phyloP scores from a whole-genome alignment of 31 red algal species.

The Bonnemaisonia californica region DNA sequence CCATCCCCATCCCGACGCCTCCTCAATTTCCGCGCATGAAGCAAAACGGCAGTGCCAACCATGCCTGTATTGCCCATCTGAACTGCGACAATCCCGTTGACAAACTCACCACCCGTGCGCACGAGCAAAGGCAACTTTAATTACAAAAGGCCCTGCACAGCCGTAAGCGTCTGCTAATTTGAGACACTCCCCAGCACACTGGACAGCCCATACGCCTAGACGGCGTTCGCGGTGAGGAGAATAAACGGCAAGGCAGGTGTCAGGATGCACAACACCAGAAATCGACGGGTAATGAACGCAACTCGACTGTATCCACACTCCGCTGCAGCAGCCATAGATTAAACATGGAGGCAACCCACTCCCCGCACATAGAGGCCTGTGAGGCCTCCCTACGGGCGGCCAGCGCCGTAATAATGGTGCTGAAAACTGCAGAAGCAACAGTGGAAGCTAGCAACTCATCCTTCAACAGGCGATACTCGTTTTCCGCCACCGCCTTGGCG shows the following conservation, averaged over 20 bases:
- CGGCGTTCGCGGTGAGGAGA: neutral
- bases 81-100: conserved; percentile 38
- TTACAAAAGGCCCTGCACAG: conserved; percentile 64
- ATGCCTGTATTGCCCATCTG: conserved; percentile 51
- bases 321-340: conserved; percentile 28
- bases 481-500: conserved; percentile 23
- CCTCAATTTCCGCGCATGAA: too few relatives aligned
- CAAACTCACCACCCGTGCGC: conserved; percentile 59
- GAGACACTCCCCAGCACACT: conserved; percentile 26
- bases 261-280: conserved; percentile 11
- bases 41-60: too few relatives aligned
- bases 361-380: conserved; percentile 6
- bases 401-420: conserved; percentile 10
- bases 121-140: conserved; percentile 78
- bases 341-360: neutral
- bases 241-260: neutral
- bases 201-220: neutral
- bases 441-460: conserved; percentile 15
- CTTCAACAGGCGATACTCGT: conserved; percentile 68
- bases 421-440: neutral
- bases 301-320: conserved; percentile 22
- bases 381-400: neutral
- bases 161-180: conserved; percentile 46
- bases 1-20: too few relatives aligned
- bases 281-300: neutral